Conservation (phyloP, 2,329 filamentous ascomycete genomes). For the Endocalyx cinctus region DNA sequence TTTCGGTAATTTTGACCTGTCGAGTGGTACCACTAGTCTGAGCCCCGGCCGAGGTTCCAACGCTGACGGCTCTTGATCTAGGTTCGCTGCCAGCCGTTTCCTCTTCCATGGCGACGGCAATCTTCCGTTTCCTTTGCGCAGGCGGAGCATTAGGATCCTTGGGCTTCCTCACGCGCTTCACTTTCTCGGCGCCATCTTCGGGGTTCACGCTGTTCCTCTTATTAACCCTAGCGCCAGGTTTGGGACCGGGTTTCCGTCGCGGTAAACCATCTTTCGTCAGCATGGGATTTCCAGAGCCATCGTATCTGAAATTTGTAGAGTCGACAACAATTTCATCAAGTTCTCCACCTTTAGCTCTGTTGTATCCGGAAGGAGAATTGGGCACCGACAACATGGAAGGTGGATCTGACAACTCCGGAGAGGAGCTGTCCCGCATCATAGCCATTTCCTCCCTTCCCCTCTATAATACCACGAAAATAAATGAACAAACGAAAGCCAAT, state of each 20-base stretch:
- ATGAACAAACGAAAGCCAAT: too few species aligned
- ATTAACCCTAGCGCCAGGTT: constrained; percentile 54
- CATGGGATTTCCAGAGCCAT: constrained; percentile 31
- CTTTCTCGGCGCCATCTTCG: constrained; percentile 38
- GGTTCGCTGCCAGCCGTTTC: constrained; percentile 23
- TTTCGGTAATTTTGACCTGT: constrained; percentile 38
- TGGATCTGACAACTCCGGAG: constrained; percentile 28
- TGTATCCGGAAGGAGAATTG: constrained; percentile 20
- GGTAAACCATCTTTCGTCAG: constrained; percentile 55
- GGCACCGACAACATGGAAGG: constrained; percentile 28
- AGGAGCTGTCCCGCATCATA: constrained; percentile 25
- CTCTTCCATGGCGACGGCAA: constrained; percentile 28
- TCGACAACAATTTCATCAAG: constrained; percentile 28
- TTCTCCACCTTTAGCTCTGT: constrained; percentile 19
- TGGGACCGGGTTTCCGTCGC: constrained; percentile 61
- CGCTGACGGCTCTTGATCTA: constrained; percentile 20
- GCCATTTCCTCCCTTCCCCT: constrained; percentile 11
- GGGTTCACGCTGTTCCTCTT: constrained; percentile 34
- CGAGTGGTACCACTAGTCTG: constrained; percentile 26
- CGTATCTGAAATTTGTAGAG: constrained; percentile 27
- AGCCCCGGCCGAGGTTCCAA: constrained; percentile 13
- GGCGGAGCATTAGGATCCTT: constrained; percentile 56
- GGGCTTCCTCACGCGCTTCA: constrained; percentile 51
- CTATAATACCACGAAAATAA: too few species aligned
- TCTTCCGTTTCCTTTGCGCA: constrained; percentile 51